Evolutionary conservation across 2,329 filamentous ascomycete species (phyloP), one percentile per base, ranked within the genome.

Genomic region (Xylariales sp.): DNA sequence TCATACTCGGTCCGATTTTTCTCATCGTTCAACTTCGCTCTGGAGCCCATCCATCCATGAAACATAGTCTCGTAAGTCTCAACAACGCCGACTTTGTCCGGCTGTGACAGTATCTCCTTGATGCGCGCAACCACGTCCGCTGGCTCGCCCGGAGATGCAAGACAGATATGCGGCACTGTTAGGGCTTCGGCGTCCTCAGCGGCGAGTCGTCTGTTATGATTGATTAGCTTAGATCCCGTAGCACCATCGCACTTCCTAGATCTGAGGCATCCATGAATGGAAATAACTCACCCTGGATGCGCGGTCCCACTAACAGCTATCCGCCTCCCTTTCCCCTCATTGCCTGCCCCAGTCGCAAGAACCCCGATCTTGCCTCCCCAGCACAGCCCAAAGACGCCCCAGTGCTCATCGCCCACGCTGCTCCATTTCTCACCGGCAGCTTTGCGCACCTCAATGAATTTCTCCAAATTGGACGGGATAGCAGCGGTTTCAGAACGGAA

Each of bases 41-140:
- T 59, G 1, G 74, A 73, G 5, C 71, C 73, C 75, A 79, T 79
- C 71, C 73, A 80, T n/a, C 76, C 76, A 50, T 79, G 76, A 50
- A 66, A 64, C 66, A 75, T 76, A 38, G 58, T 67, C 1, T 44
- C 38, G 48, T 74, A 78, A 1, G 62, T 74, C 51, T 75, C 70
- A 11, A 76, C 65, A 43, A 69, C 52, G 12, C 69, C 62, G 1
- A 53, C 56, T 40, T 63, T 62, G 5, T 54, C 66, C 7, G 61
- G 59, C n/a, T 57, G 63, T 28, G 60, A 59, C 18, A 78, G 49
- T 5, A 66, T 61, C 33, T 64, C 54, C 43, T 65, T 59, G 49
- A 71, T 74, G 31, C 62, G 60, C 31, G 65, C 60, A 1, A 75
- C 65, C 1, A 60, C 58, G 0, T 70, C 68, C 0, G 51, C 60